These are phyloP conservation scores for Plenodomus biglobosus DNA, from an alignment of 2,329 filamentous ascomycete genomes.

Conservation along the genomic window DNA sequence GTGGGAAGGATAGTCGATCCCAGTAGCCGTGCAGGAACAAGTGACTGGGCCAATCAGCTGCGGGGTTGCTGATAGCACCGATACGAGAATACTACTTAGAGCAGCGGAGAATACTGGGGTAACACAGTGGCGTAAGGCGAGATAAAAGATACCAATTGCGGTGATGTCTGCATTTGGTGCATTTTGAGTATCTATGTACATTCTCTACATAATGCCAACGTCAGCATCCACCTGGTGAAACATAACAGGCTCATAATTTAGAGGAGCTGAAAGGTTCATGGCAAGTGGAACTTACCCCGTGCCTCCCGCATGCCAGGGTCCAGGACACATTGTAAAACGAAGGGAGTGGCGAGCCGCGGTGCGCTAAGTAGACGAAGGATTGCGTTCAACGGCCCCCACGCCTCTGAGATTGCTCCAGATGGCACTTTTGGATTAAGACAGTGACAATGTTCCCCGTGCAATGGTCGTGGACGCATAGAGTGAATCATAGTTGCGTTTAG, in stretches of 20 bases:
- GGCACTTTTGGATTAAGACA: conserved; percentile 5
- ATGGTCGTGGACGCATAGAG: not conserved
- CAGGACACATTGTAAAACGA: not conserved
- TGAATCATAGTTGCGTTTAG: not conserved
- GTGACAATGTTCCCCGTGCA: not conserved
- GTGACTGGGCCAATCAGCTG: conserved; percentile 11
- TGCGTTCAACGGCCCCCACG: conserved; percentile 6
- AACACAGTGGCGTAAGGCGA: conserved; percentile 15
- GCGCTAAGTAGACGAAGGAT: not conserved
- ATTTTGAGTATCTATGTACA: not conserved
- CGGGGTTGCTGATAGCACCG: conserved; percentile 4
- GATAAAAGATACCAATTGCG: conserved; percentile 4
- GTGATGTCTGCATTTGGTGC: not conserved
- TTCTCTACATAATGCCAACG: not conserved
- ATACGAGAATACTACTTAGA: conserved; percentile 9
- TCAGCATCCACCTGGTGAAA: not conserved
- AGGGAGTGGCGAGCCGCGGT: conserved; percentile 6
- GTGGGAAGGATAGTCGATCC: conserved; percentile 8
- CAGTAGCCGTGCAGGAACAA: conserved; percentile 9
- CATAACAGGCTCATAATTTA: no score
- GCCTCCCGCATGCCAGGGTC: not conserved
- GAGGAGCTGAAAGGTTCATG: no score
- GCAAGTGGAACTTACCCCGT: no score
- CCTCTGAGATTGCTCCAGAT: not conserved
- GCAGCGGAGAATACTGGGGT: conserved; percentile 5